A percentile compares a stretch with the other conserved stretches of the same genome.
Conservation (phyloP, 805 yeast genomes). For the Hanseniaspora taiwanica region DNA sequence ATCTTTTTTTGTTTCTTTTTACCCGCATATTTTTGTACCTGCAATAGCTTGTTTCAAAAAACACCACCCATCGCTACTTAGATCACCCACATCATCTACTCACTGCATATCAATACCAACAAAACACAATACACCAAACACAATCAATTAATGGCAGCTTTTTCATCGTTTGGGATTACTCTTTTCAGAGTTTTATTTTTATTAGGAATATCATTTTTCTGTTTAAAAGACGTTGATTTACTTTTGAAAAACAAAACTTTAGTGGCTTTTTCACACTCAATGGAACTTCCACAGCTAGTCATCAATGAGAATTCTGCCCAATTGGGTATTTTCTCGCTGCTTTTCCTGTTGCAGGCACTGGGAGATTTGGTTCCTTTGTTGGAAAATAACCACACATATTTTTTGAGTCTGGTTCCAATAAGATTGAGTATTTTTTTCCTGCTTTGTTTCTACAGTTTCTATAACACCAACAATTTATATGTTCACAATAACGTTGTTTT, state of each 20-base stretch:
- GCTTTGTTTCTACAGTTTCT: slow-evolving; percentile 36
- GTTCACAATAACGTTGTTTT: slow-evolving; percentile 55
- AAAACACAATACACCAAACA: neutral
- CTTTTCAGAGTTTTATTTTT: slow-evolving; percentile 36
- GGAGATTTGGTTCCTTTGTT: slow-evolving; percentile 48
- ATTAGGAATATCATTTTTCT: slow-evolving; percentile 30
- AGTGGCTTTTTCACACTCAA: slow-evolving; percentile 44
- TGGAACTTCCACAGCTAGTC: slow-evolving; percentile 31
- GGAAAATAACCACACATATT: slow-evolving; percentile 32
- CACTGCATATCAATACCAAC: too few relatives aligned
- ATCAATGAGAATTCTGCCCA: slow-evolving; percentile 28
- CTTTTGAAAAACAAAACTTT: slow-evolving; percentile 34
- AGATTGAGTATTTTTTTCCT: slow-evolving; percentile 39
- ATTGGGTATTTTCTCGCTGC: slow-evolving; percentile 35
- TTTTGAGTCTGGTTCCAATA: slow-evolving; percentile 47
- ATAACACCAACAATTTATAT: slow-evolving; percentile 27
- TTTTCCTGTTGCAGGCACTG: slow-evolving; percentile 32
- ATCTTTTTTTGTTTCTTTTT: too few relatives aligned
- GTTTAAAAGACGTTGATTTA: slow-evolving; percentile 34
- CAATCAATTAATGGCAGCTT: slow-evolving; percentile 37
- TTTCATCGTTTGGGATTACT: slow-evolving; percentile 36
- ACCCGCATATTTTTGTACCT: too few relatives aligned
- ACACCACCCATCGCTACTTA: too few relatives aligned
- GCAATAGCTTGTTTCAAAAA: too few relatives aligned
- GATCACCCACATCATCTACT: too few relatives aligned